Base-by-base conservation (phyloP, 1,139 yeast genomes). In the Kodamaea ohmeri region DNA sequence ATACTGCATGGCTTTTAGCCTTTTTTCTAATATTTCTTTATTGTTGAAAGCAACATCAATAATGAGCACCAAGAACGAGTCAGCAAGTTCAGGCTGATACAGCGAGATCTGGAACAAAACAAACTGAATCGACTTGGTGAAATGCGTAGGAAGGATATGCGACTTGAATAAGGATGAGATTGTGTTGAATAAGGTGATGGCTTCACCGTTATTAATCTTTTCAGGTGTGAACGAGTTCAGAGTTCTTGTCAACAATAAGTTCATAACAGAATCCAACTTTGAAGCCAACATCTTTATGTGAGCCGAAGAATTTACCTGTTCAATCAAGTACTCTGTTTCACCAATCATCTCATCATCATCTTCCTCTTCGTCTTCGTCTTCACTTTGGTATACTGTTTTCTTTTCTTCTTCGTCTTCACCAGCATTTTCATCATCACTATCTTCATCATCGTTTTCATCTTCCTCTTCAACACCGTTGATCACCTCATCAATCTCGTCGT, bases 1-100 rank as follows among this genome's bases (percentile, higher is more conserved):
- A 55, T 92, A 92, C 61, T 92, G 97, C 76, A 90, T 76, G 4
- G 97, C 85, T 62, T 89, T 89, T 46, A 89, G 79, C 47, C 95
- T 74, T 49, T 79, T 81, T 43, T 87, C 94, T 39, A 81, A 66
- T 19, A 80, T 74, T 55, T 83, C 92, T 32, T 71, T 66, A 4
- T 82, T 76, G 47, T 66, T 71, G 55, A 92, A 82, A 2, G 96
- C 88, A 31, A 85, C 78, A 55, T 90, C 97, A 36, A 92, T 82
- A 46, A 92, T 69, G 25, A 86, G 70, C 1, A 87, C 95, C 50
- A 92, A 65, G 54, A 80, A 92, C 4, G 95, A 84, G 49, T 92
- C 98, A 56, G 88, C 78, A 40, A 90, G 70, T 53, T 85, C 94
- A 2, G 83, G 80, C 52, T 86, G 87, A 43, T 80, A 78, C 58